Conservation (phyloP, 768 basidiomycete genomes). For the Coprinopsis marcescibilis region DNA sequence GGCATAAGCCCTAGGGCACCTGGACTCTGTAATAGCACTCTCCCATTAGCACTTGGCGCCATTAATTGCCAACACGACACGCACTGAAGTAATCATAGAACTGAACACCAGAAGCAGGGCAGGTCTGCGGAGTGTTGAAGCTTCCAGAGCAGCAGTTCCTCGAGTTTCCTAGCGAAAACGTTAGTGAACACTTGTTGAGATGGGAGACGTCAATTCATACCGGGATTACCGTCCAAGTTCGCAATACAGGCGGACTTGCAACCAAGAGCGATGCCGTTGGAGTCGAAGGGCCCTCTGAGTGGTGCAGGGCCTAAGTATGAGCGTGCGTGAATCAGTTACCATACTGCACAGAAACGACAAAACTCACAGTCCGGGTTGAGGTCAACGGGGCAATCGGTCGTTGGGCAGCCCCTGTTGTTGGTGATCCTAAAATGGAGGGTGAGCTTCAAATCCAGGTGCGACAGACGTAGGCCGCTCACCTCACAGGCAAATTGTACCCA, state of each 20-base stretch:
- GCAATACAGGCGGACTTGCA: constrained; percentile 55
- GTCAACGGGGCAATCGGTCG: constrained; percentile 58
- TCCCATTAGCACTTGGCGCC: not conserved
- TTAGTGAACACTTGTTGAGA: constrained; percentile 22
- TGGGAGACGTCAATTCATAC: constrained; percentile 25
- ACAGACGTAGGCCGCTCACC: not conserved
- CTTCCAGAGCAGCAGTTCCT: constrained; percentile 53
- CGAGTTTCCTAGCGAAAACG: constrained; percentile 38
- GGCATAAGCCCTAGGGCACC: constrained; percentile 44
- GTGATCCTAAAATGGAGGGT: constrained; percentile 29
- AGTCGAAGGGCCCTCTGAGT: constrained; percentile 48
- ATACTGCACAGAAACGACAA: constrained; percentile 2
- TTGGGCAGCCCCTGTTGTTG: constrained; percentile 48
- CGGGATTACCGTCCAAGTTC: constrained; percentile 37
- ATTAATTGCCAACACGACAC: not conserved
- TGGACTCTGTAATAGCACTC: constrained; percentile 24
- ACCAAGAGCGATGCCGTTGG: constrained; percentile 49
- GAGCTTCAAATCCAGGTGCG: not conserved
- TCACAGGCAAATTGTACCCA: constrained; percentile 58
- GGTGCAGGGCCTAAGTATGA: constrained; percentile 37
- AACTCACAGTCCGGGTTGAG: constrained; percentile 40
- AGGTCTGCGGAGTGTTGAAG: constrained; percentile 41
- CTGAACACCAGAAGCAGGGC: constrained; percentile 34
- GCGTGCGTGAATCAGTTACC: not conserved
- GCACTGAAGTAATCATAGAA: constrained; percentile 34